These are phyloP conservation scores for Solanum gandarillasii DNA, from an alignment of 257 asterid species.

Conservation along the genomic window DNA sequence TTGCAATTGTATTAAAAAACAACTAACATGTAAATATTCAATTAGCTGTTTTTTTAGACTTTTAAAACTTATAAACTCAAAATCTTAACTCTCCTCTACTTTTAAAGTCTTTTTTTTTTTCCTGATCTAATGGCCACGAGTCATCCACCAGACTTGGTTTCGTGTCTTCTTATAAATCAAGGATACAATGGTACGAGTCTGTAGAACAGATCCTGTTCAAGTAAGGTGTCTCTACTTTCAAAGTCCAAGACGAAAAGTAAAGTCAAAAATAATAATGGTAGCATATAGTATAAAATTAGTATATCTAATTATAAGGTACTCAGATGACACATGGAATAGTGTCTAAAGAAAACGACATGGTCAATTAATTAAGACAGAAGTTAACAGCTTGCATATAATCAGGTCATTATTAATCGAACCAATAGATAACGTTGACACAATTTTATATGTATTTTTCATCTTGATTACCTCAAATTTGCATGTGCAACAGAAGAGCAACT, in stretches of 20 bases:
- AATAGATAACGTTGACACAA: background rate
- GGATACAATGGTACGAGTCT: too few species aligned
- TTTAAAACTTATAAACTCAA: background rate
- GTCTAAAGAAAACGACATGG: background rate
- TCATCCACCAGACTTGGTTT: too few species aligned
- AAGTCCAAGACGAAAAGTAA: background rate
- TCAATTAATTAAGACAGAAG: background rate
- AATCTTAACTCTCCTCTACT: background rate
- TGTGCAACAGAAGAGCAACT: background rate
- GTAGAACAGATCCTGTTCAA: too few species aligned
- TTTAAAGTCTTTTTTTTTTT: background rate
- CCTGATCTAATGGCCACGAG: too few species aligned
- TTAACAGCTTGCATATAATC: background rate
- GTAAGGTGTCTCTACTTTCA: too few species aligned
- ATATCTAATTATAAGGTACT: background rate
- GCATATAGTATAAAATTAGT: background rate
- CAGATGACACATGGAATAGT: background rate
- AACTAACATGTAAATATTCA: background rate
- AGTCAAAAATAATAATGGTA: background rate
- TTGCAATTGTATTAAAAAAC: background rate
- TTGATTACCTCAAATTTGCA: background rate
- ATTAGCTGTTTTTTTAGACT: background rate
- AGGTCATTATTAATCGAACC: background rate
- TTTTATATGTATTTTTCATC: background rate
- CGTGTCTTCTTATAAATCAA: too few species aligned